Percentiles rank a stretch among this genome's conserved stretches.
Conservation (phyloP, 2,329 filamentous ascomycete species). For the Penicillium sp. region DNA sequence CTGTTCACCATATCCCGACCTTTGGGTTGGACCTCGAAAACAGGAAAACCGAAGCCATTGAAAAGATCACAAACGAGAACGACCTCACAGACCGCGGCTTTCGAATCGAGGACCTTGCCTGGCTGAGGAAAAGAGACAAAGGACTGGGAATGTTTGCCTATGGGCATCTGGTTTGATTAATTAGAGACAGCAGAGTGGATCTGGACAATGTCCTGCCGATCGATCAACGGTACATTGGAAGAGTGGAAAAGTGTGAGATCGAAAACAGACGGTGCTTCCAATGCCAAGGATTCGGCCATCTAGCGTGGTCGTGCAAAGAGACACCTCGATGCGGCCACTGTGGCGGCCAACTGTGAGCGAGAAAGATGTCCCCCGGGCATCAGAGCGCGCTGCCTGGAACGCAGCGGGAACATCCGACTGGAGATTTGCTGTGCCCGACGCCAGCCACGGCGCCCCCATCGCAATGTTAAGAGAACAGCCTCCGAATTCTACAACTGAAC, state of each 20-base stretch:
- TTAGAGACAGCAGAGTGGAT: not conserved
- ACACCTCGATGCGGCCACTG: no score
- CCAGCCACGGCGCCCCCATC: not conserved
- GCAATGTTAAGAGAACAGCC: constrained; percentile 18
- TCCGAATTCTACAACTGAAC: constrained; percentile 17
- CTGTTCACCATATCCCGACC: not conserved
- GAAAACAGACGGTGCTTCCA: no score
- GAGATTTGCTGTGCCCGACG: constrained; percentile 11
- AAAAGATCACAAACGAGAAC: not conserved
- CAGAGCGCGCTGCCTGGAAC: constrained; percentile 11
- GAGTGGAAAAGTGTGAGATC: no score
- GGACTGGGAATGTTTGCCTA: constrained; percentile 9
- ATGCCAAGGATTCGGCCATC: no score
- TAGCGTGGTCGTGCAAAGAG: no score
- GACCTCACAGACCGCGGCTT: not conserved
- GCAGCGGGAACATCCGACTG: constrained; percentile 16
- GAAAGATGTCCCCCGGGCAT: constrained; percentile 8
- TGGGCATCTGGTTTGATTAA: not conserved
- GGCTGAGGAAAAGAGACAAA: not conserved
- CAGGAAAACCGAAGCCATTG: not conserved
- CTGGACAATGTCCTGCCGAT: no score
- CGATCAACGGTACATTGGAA: no score
- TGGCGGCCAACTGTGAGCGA: not conserved
- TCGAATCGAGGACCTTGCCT: not conserved
- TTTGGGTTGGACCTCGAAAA: not conserved